phyloP scores from a whole-genome alignment of 257 asterid species.

The Salvia splendens region DNA sequence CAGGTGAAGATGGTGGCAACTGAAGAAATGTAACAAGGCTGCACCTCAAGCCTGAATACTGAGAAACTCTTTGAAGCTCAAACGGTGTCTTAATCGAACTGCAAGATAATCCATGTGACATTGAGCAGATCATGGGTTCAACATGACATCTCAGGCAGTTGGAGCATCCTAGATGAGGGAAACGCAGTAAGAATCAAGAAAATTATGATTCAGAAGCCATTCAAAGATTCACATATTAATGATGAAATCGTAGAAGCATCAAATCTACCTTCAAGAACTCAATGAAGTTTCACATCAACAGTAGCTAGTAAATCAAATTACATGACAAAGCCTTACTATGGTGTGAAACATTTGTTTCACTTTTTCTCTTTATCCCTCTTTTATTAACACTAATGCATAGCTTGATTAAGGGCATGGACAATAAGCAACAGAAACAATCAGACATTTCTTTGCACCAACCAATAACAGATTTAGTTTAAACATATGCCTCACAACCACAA shows the following conservation, averaged over 20 bases:
- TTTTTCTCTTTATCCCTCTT: background rate
- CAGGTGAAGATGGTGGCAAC: constrained; percentile 16
- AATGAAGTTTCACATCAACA: constrained; percentile 4
- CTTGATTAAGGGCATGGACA: background rate
- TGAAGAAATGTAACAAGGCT: constrained; percentile 28
- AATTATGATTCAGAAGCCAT: constrained; percentile 21
- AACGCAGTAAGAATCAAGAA: constrained; percentile 25
- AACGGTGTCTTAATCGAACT: constrained; percentile 46
- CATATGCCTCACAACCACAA: constrained; percentile 6
- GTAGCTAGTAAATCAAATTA: constrained; percentile 5
- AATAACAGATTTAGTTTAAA: background rate
- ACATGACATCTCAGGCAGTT: constrained; percentile 51
- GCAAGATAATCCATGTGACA: constrained; percentile 42
- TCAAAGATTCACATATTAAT: constrained; percentile 18
- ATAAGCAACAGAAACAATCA: constrained; percentile 22
- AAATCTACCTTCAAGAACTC: constrained; percentile 1
- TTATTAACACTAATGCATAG: background rate
- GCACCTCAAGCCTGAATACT: constrained; percentile 62
- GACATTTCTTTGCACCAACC: background rate
- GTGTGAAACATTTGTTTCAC: background rate
- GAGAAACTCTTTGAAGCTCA: constrained; percentile 50
- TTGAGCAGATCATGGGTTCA: constrained; percentile 61
- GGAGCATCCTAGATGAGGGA: constrained; percentile 33
- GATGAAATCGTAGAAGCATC: background rate
- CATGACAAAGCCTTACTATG: constrained; percentile 5